A percentile compares a stretch with the other conserved stretches of the same genome.
These are phyloP conservation scores for Penicillium pancosmium DNA, from an alignment of 495 filamentous ascomycete species.

Conservation along the genomic window DNA sequence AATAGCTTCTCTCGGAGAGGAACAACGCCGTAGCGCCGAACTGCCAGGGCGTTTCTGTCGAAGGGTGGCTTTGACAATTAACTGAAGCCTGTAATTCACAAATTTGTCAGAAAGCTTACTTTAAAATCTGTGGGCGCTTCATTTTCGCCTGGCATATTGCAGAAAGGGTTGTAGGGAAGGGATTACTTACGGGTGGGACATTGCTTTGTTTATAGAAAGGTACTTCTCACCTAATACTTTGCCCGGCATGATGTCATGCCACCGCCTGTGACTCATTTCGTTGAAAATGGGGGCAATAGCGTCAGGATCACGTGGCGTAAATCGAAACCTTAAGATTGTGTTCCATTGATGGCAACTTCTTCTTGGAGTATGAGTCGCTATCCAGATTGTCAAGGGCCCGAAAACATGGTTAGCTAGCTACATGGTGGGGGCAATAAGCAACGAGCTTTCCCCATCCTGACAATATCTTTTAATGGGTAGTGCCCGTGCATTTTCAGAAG, in stretches of 20 bases:
- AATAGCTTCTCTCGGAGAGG: slow-evolving; percentile 3
- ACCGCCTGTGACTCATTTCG: not conserved
- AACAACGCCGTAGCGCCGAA: slow-evolving; percentile 3
- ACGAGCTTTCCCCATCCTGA: not conserved
- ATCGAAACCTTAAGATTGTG: not conserved
- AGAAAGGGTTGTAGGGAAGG: not conserved
- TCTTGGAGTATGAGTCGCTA: slow-evolving; percentile 2
- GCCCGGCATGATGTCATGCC: not conserved
- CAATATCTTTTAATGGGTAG: slow-evolving; percentile 2
- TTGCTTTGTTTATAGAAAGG: not conserved
- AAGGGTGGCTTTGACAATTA: not conserved
- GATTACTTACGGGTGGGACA: not conserved
- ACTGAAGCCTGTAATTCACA: slow-evolving; percentile 1
- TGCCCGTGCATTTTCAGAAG: not conserved
- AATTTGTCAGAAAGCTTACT: not conserved
- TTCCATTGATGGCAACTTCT: not conserved
- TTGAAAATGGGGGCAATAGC: not conserved
- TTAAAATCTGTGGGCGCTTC: not conserved
- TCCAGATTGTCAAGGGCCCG: not conserved
- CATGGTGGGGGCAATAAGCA: not conserved
- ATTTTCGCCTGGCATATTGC: not conserved
- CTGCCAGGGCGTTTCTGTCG: slow-evolving; percentile 1
- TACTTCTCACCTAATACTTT: not conserved
- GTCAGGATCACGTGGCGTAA: not conserved
- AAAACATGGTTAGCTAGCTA: slow-evolving; percentile 1